Evolutionary conservation across 345 rosid species (phyloP).

Genomic region (Salix udensis): DNA sequence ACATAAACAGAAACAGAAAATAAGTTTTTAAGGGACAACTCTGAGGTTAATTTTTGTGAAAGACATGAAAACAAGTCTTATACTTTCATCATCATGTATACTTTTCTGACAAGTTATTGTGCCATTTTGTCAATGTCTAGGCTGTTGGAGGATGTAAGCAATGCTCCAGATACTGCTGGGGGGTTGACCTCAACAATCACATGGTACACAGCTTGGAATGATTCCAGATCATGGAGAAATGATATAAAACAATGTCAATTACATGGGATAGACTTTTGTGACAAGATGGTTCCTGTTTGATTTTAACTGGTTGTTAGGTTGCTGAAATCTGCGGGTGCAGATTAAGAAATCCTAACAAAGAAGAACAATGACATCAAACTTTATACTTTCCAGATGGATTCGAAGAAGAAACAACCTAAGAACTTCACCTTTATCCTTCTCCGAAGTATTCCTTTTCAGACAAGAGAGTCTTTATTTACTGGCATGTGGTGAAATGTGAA

Average conservation of each 20-base stretch:
- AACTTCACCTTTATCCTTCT: slow-evolving; percentile 19
- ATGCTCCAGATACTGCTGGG: background rate
- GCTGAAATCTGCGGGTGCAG: background rate
- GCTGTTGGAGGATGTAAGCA: background rate
- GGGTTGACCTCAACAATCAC: background rate
- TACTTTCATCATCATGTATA: background rate
- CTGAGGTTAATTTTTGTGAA: too few relatives aligned
- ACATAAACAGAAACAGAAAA: too few relatives aligned
- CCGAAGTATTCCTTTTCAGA: slow-evolving; percentile 15
- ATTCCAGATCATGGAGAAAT: background rate
- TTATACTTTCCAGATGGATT: background rate
- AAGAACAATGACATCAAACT: background rate
- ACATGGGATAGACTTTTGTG: background rate
- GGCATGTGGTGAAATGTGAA: slow-evolving; percentile 7
- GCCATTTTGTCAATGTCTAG: background rate
- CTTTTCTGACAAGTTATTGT: background rate
- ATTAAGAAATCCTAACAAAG: background rate
- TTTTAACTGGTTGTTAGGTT: background rate
- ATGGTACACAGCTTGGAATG: background rate
- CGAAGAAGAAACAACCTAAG: background rate
- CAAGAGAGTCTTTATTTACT: slow-evolving; percentile 2
- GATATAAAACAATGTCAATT: background rate
- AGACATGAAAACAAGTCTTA: too few relatives aligned
- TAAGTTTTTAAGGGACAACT: too few relatives aligned
- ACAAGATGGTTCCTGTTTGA: background rate